Evolutionary conservation across 2,329 filamentous ascomycete species (phyloP), one percentile per base, ranked within the genome.

Genomic region (Tolypocladium inflatum): DNA sequence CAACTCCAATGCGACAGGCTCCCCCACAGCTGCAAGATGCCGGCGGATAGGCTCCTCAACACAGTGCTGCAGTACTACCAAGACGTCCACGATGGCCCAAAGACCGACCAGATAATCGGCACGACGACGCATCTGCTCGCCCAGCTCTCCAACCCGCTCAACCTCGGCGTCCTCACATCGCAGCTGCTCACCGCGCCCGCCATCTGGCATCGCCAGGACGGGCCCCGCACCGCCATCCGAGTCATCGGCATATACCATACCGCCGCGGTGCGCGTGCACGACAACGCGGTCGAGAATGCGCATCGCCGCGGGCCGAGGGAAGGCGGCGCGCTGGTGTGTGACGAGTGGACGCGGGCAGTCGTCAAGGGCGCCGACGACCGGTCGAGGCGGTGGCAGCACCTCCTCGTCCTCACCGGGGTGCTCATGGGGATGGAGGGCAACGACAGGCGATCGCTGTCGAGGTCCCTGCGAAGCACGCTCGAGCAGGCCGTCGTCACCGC

Each of bases 371-470:
- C 80, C 11, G 82, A 86, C 57, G 80, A 79, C 38, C 77, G 79
- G 51, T 84, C 84, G 19, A 80, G 78, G 33, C 78, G 90, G 67
- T 96, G 91, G 91, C 87, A 91, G 70, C 91, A 96, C 71, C 73
- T 91, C 37, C 77, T 96, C n/a, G 81, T 92, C 6, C 80, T 96
- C 10, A 86, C 86, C 0, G 92, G 91, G 3, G 76, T 96, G 26
- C 73, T 96, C 59, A 81, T 93, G 68, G 91, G 90, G 10, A 87
- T 92, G 67, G 87, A 89, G 63, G 77, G 80, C 19, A 79, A 83
- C 60, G 81, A 86, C 45, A 75, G 84, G 52, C 80, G 81, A 59
- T 82, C 83, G n/a, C 71, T 91, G n/a, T 83, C 86, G 6, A 73
- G 77, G 38, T 72, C 79, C 55, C 78, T 93, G 69, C 80, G 86